A percentile compares a stretch with the other conserved stretches of the same genome.
Conservation (phyloP, 2,329 filamentous ascomycete genomes). For the Colletotrichum gloeosporioides region DNA sequence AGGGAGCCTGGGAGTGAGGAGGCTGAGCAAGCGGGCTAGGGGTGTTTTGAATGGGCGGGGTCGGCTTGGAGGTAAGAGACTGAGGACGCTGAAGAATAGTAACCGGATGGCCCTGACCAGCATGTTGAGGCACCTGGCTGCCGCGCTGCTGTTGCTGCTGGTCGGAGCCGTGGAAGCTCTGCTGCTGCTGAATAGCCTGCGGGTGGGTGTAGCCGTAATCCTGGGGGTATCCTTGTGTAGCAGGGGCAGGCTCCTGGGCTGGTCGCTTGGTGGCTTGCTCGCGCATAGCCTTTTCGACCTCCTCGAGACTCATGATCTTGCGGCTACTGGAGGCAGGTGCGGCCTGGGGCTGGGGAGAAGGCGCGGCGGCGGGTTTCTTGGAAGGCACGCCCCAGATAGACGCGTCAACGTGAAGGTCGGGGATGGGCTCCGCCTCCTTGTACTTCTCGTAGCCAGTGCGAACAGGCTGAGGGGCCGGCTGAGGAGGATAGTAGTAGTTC, state of each 20-base stretch:
- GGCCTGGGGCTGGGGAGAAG: conserved; percentile 27
- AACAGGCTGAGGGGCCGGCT: conserved; percentile 53
- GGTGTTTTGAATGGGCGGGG: conserved; percentile 35
- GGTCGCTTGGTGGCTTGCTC: conserved; percentile 63
- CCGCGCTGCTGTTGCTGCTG: conserved; percentile 33
- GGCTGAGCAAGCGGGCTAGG: conserved; percentile 38
- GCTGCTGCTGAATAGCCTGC: conserved; percentile 17
- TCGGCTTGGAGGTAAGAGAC: conserved; percentile 44
- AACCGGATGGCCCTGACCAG: conserved; percentile 53
- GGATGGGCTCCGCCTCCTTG: conserved; percentile 77
- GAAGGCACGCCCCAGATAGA: conserved; percentile 85
- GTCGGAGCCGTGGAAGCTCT: conserved; percentile 17
- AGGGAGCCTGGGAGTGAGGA: conserved; percentile 39
- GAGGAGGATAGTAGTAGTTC: conserved; percentile 39
- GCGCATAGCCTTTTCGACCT: conserved; percentile 94
- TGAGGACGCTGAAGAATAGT: conserved; percentile 62
- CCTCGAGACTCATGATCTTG: conserved; percentile 94
- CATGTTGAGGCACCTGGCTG: conserved; percentile 31
- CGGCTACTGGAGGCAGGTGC: conserved; percentile 47
- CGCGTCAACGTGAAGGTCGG: conserved; percentile 90
- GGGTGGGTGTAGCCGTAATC: conserved; percentile 23
- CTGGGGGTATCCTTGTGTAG: conserved; percentile 27
- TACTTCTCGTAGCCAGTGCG: conserved; percentile 93
- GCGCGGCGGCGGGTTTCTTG: conserved; percentile 54
- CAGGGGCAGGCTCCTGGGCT: conserved; percentile 34